Conservation (phyloP, 371 early-diverging fungal species). For the Phascolomyces articulosus region DNA sequence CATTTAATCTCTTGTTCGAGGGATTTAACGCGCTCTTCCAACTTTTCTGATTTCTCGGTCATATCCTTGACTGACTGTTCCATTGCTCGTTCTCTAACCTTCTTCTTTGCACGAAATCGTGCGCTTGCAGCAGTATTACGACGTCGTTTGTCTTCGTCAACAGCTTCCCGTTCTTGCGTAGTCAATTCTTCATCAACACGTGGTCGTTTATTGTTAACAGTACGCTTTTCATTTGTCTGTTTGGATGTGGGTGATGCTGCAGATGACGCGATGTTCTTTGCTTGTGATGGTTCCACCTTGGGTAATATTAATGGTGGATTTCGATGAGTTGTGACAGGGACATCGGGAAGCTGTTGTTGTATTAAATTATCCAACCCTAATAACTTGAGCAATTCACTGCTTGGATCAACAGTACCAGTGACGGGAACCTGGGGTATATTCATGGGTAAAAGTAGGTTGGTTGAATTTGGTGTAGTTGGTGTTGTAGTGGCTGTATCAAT, state of each 20-base stretch:
- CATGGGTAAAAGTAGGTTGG: not conserved
- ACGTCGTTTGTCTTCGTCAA: conserved; percentile 72
- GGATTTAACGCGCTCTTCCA: conserved; percentile 72
- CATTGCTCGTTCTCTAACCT: conserved; percentile 76
- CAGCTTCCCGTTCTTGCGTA: not conserved
- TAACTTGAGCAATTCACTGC: not conserved
- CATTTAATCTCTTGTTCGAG: conserved; percentile 87
- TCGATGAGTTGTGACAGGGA: not conserved
- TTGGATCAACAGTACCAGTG: not conserved
- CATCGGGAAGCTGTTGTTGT: not conserved
- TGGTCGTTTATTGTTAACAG: not conserved
- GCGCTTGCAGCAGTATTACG: conserved; percentile 92
- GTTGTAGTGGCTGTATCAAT: not conserved
- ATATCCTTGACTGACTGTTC: conserved; percentile 79
- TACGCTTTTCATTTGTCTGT: not conserved
- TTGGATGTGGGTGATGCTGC: not conserved
- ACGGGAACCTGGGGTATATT: not conserved
- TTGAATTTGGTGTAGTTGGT: not conserved
- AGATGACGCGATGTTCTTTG: not conserved
- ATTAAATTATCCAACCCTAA: not conserved
- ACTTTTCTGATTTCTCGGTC: conserved; percentile 65
- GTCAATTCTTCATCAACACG: not conserved
- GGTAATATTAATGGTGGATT: not conserved
- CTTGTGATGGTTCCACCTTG: conserved; percentile 1
- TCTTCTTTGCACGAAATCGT: conserved; percentile 90